Evolutionary conservation across 352 stramenopile genomes (phyloP).

Genomic region (Halophytophthora batemanensis): DNA sequence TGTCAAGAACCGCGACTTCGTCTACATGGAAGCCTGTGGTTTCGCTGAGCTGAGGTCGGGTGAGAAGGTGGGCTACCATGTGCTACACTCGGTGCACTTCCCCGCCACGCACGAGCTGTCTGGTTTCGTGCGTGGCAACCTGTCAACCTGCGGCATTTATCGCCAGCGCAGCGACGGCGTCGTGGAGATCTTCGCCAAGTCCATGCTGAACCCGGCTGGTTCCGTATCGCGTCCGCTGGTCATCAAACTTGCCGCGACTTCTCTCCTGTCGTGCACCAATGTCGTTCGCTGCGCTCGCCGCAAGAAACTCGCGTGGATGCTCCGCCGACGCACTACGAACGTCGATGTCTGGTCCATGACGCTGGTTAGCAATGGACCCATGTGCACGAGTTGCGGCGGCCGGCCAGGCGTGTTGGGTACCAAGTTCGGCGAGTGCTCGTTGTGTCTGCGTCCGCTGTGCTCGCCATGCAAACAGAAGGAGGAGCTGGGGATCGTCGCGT

Average conservation of each 20-base stretch:
- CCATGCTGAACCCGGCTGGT: slow-evolving; percentile 39
- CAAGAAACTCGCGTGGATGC: slow-evolving; percentile 51
- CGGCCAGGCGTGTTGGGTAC: slow-evolving; percentile 25
- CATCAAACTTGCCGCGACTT: slow-evolving; percentile 38
- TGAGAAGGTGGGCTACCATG: slow-evolving; percentile 57
- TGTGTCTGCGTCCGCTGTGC: slow-evolving; percentile 28
- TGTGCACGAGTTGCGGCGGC: slow-evolving; percentile 27
- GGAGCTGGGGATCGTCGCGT: slow-evolving; percentile 19
- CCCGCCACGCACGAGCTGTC: slow-evolving; percentile 33
- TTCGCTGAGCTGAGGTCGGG: slow-evolving; percentile 32
- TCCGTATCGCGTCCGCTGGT: slow-evolving; percentile 39
- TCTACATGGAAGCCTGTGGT: slow-evolving; percentile 37
- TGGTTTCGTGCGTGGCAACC: slow-evolving; percentile 43
- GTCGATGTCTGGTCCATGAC: neutral
- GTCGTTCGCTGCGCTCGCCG: slow-evolving; percentile 44
- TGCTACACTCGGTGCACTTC: slow-evolving; percentile 63
- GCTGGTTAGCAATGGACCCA: slow-evolving; percentile 15
- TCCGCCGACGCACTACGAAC: slow-evolving; percentile 5
- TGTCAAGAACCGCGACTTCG: slow-evolving; percentile 32
- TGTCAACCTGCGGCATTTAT: slow-evolving; percentile 54
- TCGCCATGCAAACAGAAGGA: slow-evolving; percentile 19
- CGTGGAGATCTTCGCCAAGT: slow-evolving; percentile 45
- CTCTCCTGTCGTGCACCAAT: slow-evolving; percentile 41
- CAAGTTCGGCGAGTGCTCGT: slow-evolving; percentile 23
- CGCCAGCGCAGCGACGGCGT: slow-evolving; percentile 43